These are phyloP conservation scores for Moesziomyces parantarcticus DNA, from an alignment of 1,284 basidiomycete species.

Conservation along the genomic window DNA sequence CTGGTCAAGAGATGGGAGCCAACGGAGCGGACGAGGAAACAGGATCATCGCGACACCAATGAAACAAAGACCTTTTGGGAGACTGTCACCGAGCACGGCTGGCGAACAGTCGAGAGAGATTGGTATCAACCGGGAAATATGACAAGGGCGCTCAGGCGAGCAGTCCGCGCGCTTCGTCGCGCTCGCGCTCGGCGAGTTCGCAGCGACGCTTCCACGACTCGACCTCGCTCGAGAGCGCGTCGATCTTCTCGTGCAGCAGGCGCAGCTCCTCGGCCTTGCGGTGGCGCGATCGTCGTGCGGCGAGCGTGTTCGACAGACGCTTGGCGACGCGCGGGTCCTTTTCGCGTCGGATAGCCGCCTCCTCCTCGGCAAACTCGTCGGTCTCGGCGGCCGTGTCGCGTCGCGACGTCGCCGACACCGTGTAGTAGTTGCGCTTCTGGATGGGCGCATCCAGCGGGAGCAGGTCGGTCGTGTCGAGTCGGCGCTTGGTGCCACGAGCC, in stretches of 20 bases:
- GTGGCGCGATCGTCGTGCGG: constrained; percentile 63
- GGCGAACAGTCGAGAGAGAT: too few relatives aligned
- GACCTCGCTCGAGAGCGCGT: constrained; percentile 52
- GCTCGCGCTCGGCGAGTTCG: constrained; percentile 60
- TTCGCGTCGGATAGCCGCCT: constrained; percentile 49
- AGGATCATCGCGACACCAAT: not conserved
- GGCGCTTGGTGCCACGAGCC: constrained; percentile 56
- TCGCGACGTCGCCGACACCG: constrained; percentile 64
- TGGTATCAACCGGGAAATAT: not conserved
- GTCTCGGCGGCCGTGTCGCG: constrained; percentile 41
- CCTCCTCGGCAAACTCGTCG: constrained; percentile 45
- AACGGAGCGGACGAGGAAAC: not conserved
- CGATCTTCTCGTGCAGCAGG: constrained; percentile 61
- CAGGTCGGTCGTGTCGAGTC: constrained; percentile 57
- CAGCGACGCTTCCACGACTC: constrained; percentile 64
- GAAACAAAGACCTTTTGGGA: not conserved
- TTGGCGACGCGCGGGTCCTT: constrained; percentile 62
- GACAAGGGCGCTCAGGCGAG: constrained; percentile 2
- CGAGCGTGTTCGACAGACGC: constrained; percentile 66
- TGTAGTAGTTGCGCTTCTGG: constrained; percentile 62
- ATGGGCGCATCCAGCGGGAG: constrained; percentile 66
- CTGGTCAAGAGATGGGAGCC: not conserved
- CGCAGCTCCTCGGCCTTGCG: constrained; percentile 65
- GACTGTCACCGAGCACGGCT: not conserved
- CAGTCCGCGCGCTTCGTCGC: constrained; percentile 42